A percentile compares a stretch with the other conserved stretches of the same genome.
phyloP scores from a whole-genome alignment of 805 yeast genomes.

The Pachysolen tannophilus region DNA sequence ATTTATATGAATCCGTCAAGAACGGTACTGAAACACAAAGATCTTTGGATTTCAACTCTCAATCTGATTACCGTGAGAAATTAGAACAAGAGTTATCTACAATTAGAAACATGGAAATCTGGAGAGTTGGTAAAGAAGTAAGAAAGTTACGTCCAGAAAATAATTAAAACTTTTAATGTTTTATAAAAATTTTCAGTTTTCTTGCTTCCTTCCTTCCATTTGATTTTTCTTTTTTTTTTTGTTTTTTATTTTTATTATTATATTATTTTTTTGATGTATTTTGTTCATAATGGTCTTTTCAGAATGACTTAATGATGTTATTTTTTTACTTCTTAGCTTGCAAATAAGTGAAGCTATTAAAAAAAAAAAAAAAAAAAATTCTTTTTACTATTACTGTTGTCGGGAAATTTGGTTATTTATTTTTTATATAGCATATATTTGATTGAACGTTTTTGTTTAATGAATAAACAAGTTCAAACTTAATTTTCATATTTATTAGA shows the following conservation, averaged over 20 bases:
- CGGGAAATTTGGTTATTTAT: not conserved
- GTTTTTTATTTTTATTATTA: conserved; percentile 10
- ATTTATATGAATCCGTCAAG: conserved; percentile 89
- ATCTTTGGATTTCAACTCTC: conserved; percentile 97
- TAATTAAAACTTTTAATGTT: conserved; percentile 52
- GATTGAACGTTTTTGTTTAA: not conserved
- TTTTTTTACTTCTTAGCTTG: not conserved
- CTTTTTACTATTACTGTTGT: not conserved
- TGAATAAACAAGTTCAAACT: too few species aligned
- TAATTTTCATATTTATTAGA: too few species aligned
- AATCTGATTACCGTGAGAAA: conserved; percentile 94
- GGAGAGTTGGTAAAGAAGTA: conserved; percentile 99
- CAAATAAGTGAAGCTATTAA: too few species aligned
- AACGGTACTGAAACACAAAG: conserved; percentile 97
- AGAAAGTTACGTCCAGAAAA: conserved; percentile 99
- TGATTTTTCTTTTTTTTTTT: conserved; percentile 7
- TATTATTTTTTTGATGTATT: too few species aligned
- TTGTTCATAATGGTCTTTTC: conserved; percentile 25
- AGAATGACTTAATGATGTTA: conserved; percentile 29
- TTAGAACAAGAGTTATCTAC: conserved; percentile 87
- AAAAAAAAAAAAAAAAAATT: not conserved
- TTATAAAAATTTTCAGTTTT: not conserved
- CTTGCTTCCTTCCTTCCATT: conserved; percentile 2
- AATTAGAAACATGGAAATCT: conserved; percentile 98
- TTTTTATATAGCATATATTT: not conserved